phyloP scores from a whole-genome alignment of 1,284 basidiomycete species.

The Ganoderma multipileum region DNA sequence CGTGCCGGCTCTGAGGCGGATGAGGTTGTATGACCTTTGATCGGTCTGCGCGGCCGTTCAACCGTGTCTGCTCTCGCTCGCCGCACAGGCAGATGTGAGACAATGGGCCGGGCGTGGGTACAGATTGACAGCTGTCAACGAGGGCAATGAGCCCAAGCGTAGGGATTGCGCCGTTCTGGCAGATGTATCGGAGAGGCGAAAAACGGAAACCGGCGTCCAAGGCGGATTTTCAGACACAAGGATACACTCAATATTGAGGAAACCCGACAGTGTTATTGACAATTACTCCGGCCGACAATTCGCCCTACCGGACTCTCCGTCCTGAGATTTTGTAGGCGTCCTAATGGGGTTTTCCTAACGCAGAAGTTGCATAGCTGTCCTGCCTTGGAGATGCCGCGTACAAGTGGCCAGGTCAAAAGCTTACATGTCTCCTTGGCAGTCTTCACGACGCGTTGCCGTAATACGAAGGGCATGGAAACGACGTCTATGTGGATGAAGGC shows the following conservation, averaged over 20 bases:
- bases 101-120: neutral
- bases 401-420: neutral
- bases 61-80: neutral
- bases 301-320: neutral
- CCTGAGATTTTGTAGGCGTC: neutral
- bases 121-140: neutral
- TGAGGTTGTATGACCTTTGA: neutral
- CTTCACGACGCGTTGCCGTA: neutral
- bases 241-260: neutral
- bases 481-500: conserved; percentile 1
- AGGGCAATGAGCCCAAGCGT: neutral
- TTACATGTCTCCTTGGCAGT: neutral
- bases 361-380: no score
- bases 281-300: neutral
- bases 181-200: conserved; percentile 1
- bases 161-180: neutral
- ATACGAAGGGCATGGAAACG: conserved; percentile 4
- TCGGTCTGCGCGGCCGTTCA: neutral
- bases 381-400: no score
- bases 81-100: neutral
- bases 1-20: neutral
- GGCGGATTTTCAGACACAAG: neutral
- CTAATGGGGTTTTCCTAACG: no score
- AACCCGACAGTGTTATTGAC: neutral
- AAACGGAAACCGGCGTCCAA: conserved; percentile 8